These are phyloP conservation scores for Corylus americana DNA, from an alignment of 306 rosid genomes.

Conservation along the genomic window DNA sequence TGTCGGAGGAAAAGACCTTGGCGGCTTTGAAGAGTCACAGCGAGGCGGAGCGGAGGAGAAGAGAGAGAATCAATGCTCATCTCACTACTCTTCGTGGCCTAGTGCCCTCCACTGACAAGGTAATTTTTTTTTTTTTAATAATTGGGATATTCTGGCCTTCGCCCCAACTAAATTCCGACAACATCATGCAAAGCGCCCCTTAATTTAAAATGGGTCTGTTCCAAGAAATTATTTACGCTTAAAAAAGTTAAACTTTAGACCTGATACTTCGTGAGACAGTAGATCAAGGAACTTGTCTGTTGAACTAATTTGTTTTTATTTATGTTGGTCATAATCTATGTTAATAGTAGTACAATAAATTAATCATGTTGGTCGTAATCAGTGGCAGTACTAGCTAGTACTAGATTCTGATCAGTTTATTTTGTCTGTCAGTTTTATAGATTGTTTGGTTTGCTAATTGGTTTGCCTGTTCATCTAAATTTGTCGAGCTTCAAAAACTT, in stretches of 20 bases:
- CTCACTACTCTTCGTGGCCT: constrained; percentile 72
- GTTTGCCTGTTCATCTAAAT: not conserved
- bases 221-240: too few relatives aligned
- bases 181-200: too few relatives aligned
- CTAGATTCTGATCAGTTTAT: not conserved
- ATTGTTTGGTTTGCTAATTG: not conserved
- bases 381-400: not conserved
- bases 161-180: too few relatives aligned
- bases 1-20: constrained; percentile 57
- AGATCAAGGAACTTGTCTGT: too few relatives aligned
- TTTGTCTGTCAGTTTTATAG: not conserved
- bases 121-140: constrained; percentile 1
- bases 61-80: constrained; percentile 89
- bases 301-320: too few relatives aligned
- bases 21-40: constrained; percentile 83
- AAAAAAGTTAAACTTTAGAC: too few relatives aligned
- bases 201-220: too few relatives aligned
- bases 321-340: not conserved
- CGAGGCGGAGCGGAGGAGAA: constrained; percentile 86
- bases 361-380: not conserved
- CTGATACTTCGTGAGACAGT: too few relatives aligned
- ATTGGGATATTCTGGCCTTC: too few relatives aligned
- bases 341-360: not conserved
- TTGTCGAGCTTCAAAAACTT: not conserved
- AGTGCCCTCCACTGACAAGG: constrained; percentile 66